Evolutionary conservation across 23 red algal genomes (phyloP), one percentile per base, ranked within the genome.

Genomic region (Chondrus crispus): DNA sequence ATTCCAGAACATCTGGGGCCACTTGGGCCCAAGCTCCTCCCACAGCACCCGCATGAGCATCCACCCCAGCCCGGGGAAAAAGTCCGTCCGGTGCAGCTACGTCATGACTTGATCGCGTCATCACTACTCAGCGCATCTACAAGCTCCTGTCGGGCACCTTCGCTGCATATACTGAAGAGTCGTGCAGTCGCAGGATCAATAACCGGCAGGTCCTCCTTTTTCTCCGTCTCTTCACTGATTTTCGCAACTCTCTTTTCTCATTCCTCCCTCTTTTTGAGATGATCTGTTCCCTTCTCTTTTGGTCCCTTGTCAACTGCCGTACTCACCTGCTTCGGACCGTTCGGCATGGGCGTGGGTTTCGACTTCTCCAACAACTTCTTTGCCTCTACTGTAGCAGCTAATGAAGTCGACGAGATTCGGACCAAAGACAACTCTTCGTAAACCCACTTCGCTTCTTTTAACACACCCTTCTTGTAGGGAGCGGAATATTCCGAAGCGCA

Each of bases 31-130:
- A 33, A 95, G 46, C 84, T 95, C 84, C 33, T 62, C 46, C 80
- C 81, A 94, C 82, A 94, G 54, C 11, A 36, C 19, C 32, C 84
- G 68, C 53, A 72, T 87, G 10, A 94, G 50, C 92, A 86, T 87
- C 92, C 92, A 94, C 42, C 92, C 92, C 5, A 94, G 83, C 35
- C 92, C 92, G 2, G 92, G 92, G 52, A 94, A 94, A 49, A 85
- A 94, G 74, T 94, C 92, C 1, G 92, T 94, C 44, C 92, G 92
- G 50, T 94, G 83, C 42, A 94, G 73, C 33, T n/a, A n/a, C n/a
- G n/a, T n/a, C n/a, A n/a, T n/a, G n/a, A n/a, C n/a, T n/a, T n/a
- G n/a, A n/a, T n/a, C n/a, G n/a, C n/a, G n/a, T n/a, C n/a, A n/a
- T n/a, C n/a, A n/a, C n/a, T n/a, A n/a, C n/a, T n/a, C n/a, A n/a